Conservation (phyloP, 2,329 filamentous ascomycete genomes). For the Aureobasidium sp. region DNA sequence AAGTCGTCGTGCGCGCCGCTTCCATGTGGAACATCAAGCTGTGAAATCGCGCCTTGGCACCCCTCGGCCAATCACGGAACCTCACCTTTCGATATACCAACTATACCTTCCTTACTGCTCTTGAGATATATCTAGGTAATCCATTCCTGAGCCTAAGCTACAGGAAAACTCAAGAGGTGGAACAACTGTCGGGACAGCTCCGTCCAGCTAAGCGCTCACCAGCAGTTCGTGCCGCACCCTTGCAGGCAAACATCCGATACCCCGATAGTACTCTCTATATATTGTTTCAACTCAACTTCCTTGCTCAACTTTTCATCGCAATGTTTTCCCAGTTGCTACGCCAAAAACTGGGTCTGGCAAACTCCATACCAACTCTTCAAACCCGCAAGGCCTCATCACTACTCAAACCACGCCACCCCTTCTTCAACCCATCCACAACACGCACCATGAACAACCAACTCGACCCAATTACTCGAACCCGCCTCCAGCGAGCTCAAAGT, state of each 20-base stretch:
- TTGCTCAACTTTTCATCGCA: background rate
- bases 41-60: background rate
- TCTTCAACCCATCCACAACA: background rate
- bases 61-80: background rate
- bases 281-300: background rate
- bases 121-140: too few species aligned
- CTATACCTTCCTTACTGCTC: background rate
- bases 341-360: background rate
- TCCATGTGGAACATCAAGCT: background rate
- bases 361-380: background rate
- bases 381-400: background rate
- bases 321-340: slow-evolving; percentile 4
- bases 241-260: background rate
- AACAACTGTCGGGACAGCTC: background rate
- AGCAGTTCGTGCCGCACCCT: background rate
- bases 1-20: slow-evolving; percentile 5
- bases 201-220: background rate
- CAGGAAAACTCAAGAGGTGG: background rate
- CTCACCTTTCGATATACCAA: background rate
- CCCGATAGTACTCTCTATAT: background rate
- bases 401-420: background rate
- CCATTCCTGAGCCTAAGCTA: background rate
- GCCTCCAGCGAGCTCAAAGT: background rate
- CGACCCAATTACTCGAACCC: background rate
- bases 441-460: background rate